phyloP scores from a whole-genome alignment of 2,329 filamentous ascomycete genomes.

The Monosporascus sp. region DNA sequence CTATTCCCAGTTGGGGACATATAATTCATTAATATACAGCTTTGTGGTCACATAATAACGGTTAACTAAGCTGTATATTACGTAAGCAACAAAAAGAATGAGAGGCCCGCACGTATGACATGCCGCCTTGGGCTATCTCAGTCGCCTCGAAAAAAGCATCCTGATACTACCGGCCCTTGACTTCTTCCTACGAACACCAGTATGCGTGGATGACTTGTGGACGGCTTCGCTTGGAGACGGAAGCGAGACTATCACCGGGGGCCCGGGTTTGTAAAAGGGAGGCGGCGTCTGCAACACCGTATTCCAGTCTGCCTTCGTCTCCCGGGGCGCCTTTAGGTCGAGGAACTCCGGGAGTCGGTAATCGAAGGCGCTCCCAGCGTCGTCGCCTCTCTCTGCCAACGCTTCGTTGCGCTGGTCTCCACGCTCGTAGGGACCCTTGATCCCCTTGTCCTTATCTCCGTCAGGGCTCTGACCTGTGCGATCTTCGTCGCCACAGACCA shows the following conservation, averaged over 20 bases:
- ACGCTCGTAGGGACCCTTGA: neutral
- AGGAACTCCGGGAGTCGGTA: neutral
- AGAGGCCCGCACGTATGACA: too few species aligned
- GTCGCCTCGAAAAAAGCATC: too few species aligned
- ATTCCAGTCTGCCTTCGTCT: neutral
- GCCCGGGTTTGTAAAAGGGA: neutral
- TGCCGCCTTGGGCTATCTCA: too few species aligned
- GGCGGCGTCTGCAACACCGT: neutral
- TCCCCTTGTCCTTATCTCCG: slow-evolving; percentile 27
- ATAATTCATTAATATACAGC: too few species aligned
- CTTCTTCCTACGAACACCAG: too few species aligned
- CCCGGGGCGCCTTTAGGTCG: neutral
- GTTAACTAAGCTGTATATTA: too few species aligned
- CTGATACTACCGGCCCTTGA: too few species aligned
- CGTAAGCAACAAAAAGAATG: too few species aligned
- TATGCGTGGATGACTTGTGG: too few species aligned
- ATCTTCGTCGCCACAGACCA: slow-evolving; percentile 57
- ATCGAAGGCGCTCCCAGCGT: neutral
- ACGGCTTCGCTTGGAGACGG: neutral
- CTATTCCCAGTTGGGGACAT: too few species aligned
- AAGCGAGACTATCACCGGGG: neutral
- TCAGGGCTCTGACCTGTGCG: slow-evolving; percentile 39
- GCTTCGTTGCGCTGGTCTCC: neutral
- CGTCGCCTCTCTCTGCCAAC: slow-evolving; percentile 1
- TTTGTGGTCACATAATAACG: too few species aligned